Evolutionary conservation across 148 eudicot genomes (phyloP).

Genomic region (Arbutus unedo): DNA sequence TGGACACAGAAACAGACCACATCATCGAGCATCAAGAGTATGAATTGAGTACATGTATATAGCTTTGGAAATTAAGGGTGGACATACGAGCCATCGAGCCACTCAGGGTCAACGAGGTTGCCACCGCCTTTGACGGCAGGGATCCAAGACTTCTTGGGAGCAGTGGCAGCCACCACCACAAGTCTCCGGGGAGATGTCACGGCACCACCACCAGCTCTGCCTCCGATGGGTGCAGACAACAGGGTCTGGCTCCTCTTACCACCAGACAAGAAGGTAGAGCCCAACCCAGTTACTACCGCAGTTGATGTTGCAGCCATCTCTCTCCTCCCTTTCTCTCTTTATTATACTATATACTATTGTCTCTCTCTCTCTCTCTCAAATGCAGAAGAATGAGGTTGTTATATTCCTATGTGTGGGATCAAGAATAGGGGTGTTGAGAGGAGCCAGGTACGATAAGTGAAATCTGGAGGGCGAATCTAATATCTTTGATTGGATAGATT

Average conservation of each 20-base stretch:
- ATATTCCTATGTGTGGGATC: conserved; percentile 33
- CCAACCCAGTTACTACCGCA: conserved; percentile 68
- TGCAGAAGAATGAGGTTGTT: conserved; percentile 5
- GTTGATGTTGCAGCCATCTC: conserved; percentile 69
- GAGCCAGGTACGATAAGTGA: conserved; percentile 77
- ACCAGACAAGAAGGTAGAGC: conserved; percentile 67
- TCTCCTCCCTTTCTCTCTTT: conserved; percentile 15
- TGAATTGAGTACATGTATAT: too few species aligned
- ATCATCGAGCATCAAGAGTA: too few species aligned
- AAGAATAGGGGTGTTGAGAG: conserved; percentile 31
- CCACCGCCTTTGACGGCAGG: conserved; percentile 83
- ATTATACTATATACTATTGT: not conserved
- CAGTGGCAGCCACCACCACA: conserved; percentile 57
- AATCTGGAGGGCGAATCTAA: conserved; percentile 41
- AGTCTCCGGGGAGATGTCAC: conserved; percentile 38
- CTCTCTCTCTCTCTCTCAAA: not conserved
- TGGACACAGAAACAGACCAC: too few species aligned
- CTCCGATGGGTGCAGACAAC: conserved; percentile 31
- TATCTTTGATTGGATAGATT: conserved; percentile 53
- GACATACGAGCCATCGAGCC: conserved; percentile 99
- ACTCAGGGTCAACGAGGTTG: conserved; percentile 84
- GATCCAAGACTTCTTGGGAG: conserved; percentile 89
- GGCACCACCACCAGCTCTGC: conserved; percentile 17
- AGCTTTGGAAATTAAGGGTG: not conserved
- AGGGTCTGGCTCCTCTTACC: conserved; percentile 51